Base-by-base conservation (phyloP, 2,329 filamentous ascomycete genomes). In the Microsporum canis region DNA sequence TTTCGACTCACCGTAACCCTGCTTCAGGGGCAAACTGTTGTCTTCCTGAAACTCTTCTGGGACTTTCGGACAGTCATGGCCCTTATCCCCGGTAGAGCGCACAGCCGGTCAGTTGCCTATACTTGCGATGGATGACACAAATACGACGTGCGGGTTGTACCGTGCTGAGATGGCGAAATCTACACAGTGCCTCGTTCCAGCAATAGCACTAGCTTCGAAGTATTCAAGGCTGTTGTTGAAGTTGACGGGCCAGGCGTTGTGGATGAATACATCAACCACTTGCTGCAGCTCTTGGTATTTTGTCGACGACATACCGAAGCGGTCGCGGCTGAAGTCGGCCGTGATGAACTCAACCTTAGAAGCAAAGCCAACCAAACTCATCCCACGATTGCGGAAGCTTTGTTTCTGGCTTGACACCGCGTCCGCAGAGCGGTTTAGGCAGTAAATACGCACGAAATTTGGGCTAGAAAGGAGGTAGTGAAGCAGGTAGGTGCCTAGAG, bases 1-100 rank as follows among this genome's bases (percentile, higher is more conserved):
- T 47, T 75, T 75, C 1, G 69, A 68, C 43, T 72, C 67, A 0
- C 66, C 71, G 61, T 75, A 75, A 1, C 73, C 72, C 31, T 65
- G 68, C 2, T 58, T 36, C 2, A 76, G 68, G 0, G 81, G 66
- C 0, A 63, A 60, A 3, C 38, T 58, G 5, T 59, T 58, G 39
- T 63, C 62, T 27, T 68, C 61, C 3, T 70, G 49, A 0, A 66
- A 62, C 0, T 61, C 7, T 0, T 72, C 66, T 0, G 39, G 71
- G 47, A 68, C 76, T 74, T 63, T 34, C 1, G 57, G 34, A 36
- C 34, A 36, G 10, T 36, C 34, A 36, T 2, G 10, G 10, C 2
- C 34, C 34, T 10, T 36, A 36, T 36, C 34, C 10, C 10, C 10
- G 10, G 34, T 5, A 36, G 34, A 1, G 34, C 34, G 53, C 2